These are phyloP conservation scores for Trichophyton equinum DNA, from an alignment of 2,329 filamentous ascomycete genomes.

Conservation along the genomic window DNA sequence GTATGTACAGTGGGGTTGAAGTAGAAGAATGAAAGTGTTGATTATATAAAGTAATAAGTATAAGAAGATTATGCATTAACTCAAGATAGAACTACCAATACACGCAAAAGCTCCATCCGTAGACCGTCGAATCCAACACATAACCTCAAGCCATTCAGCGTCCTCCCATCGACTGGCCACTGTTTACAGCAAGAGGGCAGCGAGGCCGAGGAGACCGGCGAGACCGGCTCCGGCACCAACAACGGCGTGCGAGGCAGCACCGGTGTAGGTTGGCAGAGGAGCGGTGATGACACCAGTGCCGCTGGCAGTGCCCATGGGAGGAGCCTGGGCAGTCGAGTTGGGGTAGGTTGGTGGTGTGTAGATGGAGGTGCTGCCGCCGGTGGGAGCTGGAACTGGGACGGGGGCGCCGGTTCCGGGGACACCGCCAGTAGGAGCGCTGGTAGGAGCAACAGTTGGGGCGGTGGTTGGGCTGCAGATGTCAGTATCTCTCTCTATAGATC, in stretches of 20 bases:
- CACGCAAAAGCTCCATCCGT: not conserved
- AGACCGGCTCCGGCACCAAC: conserved; percentile 40
- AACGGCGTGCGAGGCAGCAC: conserved; percentile 37
- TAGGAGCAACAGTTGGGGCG: not conserved
- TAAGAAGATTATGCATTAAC: not conserved
- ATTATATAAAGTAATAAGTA: not conserved
- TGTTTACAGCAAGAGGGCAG: conserved; percentile 36
- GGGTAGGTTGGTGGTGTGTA: conserved; percentile 15
- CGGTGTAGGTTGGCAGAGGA: conserved; percentile 33
- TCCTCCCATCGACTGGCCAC: not conserved
- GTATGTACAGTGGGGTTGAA: not conserved
- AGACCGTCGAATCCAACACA: not conserved
- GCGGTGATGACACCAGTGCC: conserved; percentile 18
- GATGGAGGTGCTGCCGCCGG: conserved; percentile 16
- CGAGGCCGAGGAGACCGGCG: conserved; percentile 41
- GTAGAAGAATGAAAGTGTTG: not conserved
- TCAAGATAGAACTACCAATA: not conserved
- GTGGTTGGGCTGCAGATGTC: conserved; percentile 12
- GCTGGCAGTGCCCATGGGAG: conserved; percentile 14
- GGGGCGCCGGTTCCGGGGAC: not conserved
- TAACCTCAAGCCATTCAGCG: not conserved
- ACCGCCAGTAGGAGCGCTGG: conserved; percentile 6
- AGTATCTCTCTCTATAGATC: not conserved
- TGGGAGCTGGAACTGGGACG: conserved; percentile 10
- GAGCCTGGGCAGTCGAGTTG: conserved; percentile 14